Conservation (phyloP, 2,329 filamentous ascomycete genomes). For the Paraphoma sp. region DNA sequence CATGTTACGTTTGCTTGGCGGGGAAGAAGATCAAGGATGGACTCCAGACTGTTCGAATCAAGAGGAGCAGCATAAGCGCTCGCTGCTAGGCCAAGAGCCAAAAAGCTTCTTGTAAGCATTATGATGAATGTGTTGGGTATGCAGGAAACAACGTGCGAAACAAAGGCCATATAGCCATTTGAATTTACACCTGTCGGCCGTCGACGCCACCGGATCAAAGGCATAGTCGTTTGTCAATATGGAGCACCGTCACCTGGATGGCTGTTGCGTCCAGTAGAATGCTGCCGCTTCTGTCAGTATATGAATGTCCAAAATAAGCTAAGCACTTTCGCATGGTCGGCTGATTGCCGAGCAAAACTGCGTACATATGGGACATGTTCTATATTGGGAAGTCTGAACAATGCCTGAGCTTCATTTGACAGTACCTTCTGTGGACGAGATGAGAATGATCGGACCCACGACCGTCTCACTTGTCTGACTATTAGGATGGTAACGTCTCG, state of each 20-base stretch:
- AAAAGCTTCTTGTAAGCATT: not conserved
- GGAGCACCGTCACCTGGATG: not conserved
- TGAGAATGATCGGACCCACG: no score
- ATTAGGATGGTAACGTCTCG: no score
- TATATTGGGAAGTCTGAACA: no score
- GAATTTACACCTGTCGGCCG: not conserved
- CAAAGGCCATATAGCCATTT: not conserved
- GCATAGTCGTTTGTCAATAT: slow-evolving; percentile 1
- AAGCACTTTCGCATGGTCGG: not conserved
- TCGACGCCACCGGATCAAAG: slow-evolving; percentile 1
- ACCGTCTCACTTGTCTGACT: no score
- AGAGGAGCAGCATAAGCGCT: slow-evolving; percentile 16
- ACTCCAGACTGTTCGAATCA: not conserved
- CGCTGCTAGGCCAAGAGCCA: not conserved
- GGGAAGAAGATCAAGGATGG: slow-evolving; percentile 17
- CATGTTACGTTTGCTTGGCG: slow-evolving; percentile 33
- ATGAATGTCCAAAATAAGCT: not conserved
- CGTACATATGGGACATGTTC: not conserved
- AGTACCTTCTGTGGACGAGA: no score
- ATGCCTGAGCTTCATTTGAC: no score
- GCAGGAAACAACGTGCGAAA: not conserved
- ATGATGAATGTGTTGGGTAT: not conserved
- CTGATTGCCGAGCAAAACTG: not conserved
- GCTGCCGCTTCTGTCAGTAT: not conserved
- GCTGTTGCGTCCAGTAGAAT: not conserved